phyloP scores from a whole-genome alignment of 225 moss, liverwort and hornwort species.

The Antitrichia curtipendula region DNA sequence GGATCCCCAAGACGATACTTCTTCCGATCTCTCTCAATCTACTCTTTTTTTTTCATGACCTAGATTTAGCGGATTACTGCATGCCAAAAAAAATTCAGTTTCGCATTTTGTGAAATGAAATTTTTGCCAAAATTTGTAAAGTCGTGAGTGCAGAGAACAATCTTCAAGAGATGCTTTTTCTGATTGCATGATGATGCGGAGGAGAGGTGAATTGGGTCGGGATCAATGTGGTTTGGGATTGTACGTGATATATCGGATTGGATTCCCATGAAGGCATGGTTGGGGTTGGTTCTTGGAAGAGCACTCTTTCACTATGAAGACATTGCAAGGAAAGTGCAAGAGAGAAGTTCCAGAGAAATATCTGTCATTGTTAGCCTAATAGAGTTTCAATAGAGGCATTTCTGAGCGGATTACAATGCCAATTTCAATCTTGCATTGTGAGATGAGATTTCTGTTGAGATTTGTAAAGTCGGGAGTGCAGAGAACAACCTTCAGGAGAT shows the following conservation, averaged over 20 bases:
- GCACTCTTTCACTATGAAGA: neutral
- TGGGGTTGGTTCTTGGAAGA: neutral
- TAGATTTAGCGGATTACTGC: neutral
- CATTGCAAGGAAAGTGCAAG: neutral
- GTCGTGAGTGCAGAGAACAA: neutral
- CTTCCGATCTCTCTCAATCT: too few species aligned
- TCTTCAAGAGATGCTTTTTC: neutral
- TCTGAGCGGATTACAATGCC: neutral
- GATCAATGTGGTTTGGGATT: neutral
- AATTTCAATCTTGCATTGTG: neutral
- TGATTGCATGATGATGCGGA: neutral
- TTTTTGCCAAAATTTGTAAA: neutral
- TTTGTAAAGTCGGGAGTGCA: neutral
- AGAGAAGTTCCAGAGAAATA: neutral
- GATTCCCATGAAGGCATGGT: neutral
- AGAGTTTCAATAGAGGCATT: neutral
- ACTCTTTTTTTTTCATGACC: neutral
- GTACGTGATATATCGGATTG: neutral
- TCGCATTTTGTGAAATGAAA: neutral
- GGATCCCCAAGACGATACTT: neutral
- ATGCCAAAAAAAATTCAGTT: neutral
- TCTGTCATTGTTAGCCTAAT: neutral
- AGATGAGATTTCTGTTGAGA: neutral
- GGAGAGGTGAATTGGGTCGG: neutral
- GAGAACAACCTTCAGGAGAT: neutral